phyloP scores from a whole-genome alignment of 129 eudicot genomes.

The Artemisia argyi region DNA sequence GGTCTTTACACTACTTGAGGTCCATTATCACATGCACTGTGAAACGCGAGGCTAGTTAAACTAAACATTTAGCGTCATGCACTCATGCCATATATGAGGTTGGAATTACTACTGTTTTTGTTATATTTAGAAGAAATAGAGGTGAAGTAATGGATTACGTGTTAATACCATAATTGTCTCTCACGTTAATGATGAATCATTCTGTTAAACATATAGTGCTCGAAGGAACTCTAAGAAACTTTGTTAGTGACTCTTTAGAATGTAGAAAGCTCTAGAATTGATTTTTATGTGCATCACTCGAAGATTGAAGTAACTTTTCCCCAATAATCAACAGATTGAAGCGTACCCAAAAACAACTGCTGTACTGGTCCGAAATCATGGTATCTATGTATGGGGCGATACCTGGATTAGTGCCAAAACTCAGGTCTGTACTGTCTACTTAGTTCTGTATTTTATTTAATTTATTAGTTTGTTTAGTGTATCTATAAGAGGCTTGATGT shows the following conservation, averaged over 20 bases:
- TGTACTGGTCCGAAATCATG: conserved; percentile 97
- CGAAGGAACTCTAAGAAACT: no score
- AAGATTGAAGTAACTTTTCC: conserved; percentile 2
- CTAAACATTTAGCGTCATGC: neutral
- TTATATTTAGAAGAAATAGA: no score
- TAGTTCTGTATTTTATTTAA: neutral
- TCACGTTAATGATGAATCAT: no score
- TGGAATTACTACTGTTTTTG: no score
- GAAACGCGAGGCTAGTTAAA: neutral
- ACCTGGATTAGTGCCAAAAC: conserved; percentile 98
- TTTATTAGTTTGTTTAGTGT: neutral
- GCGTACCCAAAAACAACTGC: conserved; percentile 97
- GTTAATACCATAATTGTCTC: no score
- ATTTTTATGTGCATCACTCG: neutral
- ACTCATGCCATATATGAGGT: neutral
- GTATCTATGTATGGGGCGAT: conserved; percentile 94
- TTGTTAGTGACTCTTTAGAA: neutral
- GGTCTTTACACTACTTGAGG: neutral
- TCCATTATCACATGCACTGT: neutral
- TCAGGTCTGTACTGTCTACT: conserved; percentile 50
- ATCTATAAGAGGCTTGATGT: neutral
- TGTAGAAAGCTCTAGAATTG: conserved; percentile 15
- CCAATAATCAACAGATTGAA: conserved; percentile 60
- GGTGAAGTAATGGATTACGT: no score
- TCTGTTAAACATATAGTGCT: no score